Evolutionary conservation across 495 filamentous ascomycete genomes (phyloP).

Genomic region (Sordaria brevicollis): DNA sequence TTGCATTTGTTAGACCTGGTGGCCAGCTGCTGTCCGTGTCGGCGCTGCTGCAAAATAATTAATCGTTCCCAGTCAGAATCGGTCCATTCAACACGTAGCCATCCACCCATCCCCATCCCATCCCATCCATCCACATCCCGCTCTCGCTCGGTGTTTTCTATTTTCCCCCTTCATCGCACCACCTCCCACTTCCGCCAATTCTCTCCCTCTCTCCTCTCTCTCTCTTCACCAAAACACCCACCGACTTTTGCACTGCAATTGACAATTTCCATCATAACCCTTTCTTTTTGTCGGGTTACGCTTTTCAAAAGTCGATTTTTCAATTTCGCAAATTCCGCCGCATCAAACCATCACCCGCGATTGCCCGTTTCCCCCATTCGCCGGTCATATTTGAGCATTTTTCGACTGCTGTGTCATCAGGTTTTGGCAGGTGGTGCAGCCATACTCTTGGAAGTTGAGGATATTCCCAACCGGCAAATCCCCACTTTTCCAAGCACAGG

Average conservation of each 20-base stretch:
- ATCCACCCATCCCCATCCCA: conserved; percentile 27
- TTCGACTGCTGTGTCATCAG: conserved; percentile 4
- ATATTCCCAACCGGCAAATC: conserved; percentile 29
- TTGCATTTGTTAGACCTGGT: conserved; percentile 1
- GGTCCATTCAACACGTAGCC: conserved; percentile 29
- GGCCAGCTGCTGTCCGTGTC: conserved; percentile 12
- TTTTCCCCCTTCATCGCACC: conserved; percentile 9
- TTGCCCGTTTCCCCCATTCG: conserved; percentile 6
- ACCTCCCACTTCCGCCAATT: conserved; percentile 3
- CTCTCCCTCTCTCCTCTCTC: conserved; percentile 12
- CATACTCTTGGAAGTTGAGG: conserved; percentile 22
- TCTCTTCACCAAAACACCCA: conserved; percentile 36
- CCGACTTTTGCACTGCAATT: conserved; percentile 22
- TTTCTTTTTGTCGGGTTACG: conserved; percentile 16
- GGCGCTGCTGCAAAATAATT: conserved; percentile 32
- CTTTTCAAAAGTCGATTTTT: conserved; percentile 20
- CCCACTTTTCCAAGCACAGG: conserved; percentile 15
- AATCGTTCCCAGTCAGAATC: conserved; percentile 18
- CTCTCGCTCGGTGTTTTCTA: background rate
- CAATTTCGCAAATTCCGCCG: conserved; percentile 16
- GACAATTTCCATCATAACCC: conserved; percentile 42
- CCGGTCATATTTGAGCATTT: conserved; percentile 11
- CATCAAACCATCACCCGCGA: conserved; percentile 15
- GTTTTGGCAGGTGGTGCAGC: conserved; percentile 6
- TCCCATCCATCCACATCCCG: conserved; percentile 16